Evolutionary conservation across 768 basidiomycete genomes (phyloP).

Genomic region (Pleurotus platypus): DNA sequence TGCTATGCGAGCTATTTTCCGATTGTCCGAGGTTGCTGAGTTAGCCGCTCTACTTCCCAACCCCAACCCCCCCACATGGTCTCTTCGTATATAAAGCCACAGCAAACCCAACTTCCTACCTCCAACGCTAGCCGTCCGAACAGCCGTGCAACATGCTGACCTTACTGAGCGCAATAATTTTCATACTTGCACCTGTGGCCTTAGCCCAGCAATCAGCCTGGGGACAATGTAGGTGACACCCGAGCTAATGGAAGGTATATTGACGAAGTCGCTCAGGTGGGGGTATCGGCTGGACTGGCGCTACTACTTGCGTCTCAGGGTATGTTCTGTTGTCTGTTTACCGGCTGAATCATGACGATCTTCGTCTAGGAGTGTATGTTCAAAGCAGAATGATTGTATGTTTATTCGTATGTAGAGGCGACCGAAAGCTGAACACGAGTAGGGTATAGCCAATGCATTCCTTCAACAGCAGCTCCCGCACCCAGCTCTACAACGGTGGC

Average conservation of each 20-base stretch:
- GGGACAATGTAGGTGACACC: slow-evolving; percentile 19
- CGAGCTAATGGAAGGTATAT: neutral
- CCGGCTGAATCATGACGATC: neutral
- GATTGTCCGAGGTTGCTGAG: too few relatives aligned
- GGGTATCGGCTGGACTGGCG: slow-evolving; percentile 35
- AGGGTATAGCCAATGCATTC: slow-evolving; percentile 41
- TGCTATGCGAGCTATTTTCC: too few relatives aligned
- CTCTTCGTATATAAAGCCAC: too few relatives aligned
- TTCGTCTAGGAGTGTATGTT: slow-evolving; percentile 17
- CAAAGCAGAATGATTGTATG: slow-evolving; percentile 25
- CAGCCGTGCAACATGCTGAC: neutral
- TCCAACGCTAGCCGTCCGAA: too few relatives aligned
- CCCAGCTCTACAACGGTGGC: slow-evolving; percentile 10
- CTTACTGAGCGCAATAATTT: neutral
- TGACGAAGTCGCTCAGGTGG: slow-evolving; percentile 14
- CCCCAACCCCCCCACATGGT: too few relatives aligned
- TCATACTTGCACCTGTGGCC: slow-evolving; percentile 12
- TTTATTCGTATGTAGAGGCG: neutral
- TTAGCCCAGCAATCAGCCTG: slow-evolving; percentile 17
- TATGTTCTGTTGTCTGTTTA: slow-evolving; percentile 12
- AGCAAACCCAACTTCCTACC: too few relatives aligned
- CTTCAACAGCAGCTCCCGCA: slow-evolving; percentile 13
- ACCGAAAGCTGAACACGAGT: neutral
- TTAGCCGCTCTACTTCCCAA: too few relatives aligned
- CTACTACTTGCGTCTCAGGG: slow-evolving; percentile 38